Base-by-base conservation (phyloP, 441 rosid species). In the Populus trichocarpa region DNA sequence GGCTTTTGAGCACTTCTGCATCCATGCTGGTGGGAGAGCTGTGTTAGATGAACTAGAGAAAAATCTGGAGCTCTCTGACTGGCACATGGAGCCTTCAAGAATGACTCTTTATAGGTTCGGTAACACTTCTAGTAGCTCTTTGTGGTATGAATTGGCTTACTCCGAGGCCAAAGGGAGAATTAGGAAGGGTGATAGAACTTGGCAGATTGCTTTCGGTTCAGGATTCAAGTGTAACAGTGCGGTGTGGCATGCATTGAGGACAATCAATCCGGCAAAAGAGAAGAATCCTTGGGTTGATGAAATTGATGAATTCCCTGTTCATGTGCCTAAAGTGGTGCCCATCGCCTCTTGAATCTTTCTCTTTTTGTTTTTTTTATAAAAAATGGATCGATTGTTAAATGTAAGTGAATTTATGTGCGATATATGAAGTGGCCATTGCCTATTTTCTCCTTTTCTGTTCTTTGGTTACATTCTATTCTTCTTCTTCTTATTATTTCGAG, bases 141-240 rank as follows among this genome's bases (percentile, higher is more conserved):
- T 95, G 32, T 95, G 99, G 99, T 93, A 95, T 35, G 99, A 93
- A 74, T 68, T 95, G 79, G 98, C 98, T 35, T 92, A 93, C 67
- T 74, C 90, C 10, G 97, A 93, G 78, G 92, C 97, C 0, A 93
- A 92, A 75, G 91, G 96, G 18, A 85, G 97, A 81, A 87, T 95
- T 65, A 77, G 80, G 70, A 73, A 79, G 70, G 99, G 99, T 13
- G 96, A 95, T 70, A 80, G 98, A 82, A 88, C 92, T 5, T 93
- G 99, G 99, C 99, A 95, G 85, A 92, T 95, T 36, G 99, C 99
- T 5, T 93, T 95, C 33, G 99, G 98, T n/a, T 93, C 98, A 20
- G 98, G 99, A 75, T 95, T 93, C 77, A 95, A 95, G 81, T 93
- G 98, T 81, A 93, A 95, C 57, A 90, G 95, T 73, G 94, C 91